A percentile compares a stretch with the other conserved stretches of the same genome.
Conservation (phyloP, 345 rosid species). For the Boechera divaricarpa region DNA sequence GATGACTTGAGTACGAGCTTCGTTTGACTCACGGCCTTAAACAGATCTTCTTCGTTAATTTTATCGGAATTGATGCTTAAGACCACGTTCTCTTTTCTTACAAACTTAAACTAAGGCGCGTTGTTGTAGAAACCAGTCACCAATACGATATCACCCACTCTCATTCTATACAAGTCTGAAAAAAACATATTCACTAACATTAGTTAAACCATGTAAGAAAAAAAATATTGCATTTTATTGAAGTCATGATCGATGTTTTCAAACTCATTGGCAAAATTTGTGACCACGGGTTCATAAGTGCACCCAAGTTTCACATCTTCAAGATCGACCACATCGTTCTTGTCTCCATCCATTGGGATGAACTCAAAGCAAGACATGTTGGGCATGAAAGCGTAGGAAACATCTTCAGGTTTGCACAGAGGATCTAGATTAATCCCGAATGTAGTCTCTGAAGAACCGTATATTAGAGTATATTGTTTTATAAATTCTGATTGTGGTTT, state of each 20-base stretch:
- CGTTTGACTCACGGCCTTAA: slow-evolving; percentile 68
- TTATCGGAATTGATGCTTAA: slow-evolving; percentile 83
- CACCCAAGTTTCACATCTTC: slow-evolving; percentile 72
- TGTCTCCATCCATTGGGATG: slow-evolving; percentile 58
- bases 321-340: slow-evolving; percentile 61
- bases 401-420: slow-evolving; percentile 70
- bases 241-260: neutral
- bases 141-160: slow-evolving; percentile 86
- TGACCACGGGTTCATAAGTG: slow-evolving; percentile 81
- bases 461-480: too few relatives aligned
- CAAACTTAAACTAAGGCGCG: slow-evolving; percentile 83
- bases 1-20: slow-evolving; percentile 58
- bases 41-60: slow-evolving; percentile 85
- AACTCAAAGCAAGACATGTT: slow-evolving; percentile 95
- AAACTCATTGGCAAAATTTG: slow-evolving; percentile 76
- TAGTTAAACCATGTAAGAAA: slow-evolving; percentile 23
- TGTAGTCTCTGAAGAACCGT: slow-evolving; percentile 84
- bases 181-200: neutral
- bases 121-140: slow-evolving; percentile 83
- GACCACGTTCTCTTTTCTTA: slow-evolving; percentile 76
- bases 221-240: neutral
- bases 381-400: slow-evolving; percentile 82
- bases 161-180: slow-evolving; percentile 75
- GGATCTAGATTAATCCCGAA: slow-evolving; percentile 86
- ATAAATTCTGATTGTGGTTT: too few relatives aligned